A percentile compares a stretch with the other conserved stretches of the same genome.
Evolutionary conservation across 1,284 basidiomycete species (phyloP).

Genomic region (Tetrapyrgos nigripes): DNA sequence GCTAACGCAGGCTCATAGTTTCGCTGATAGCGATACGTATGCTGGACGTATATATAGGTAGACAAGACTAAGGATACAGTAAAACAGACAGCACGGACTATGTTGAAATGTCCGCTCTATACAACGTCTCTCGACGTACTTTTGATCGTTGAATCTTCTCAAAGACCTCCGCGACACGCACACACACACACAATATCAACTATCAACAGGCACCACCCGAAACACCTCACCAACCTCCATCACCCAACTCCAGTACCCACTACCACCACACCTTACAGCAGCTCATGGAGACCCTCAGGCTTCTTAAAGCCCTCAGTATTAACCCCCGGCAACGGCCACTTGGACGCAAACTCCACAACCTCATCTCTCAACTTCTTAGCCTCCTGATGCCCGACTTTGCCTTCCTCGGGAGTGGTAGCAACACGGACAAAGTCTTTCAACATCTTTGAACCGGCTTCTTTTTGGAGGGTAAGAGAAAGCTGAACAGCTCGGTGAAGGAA

Average conservation of each 20-base stretch:
- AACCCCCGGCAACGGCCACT: conserved; percentile 94
- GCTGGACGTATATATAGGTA: neutral
- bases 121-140: conserved; percentile 14
- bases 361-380: conserved; percentile 80
- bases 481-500: conserved; percentile 95
- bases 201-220: conserved; percentile 1
- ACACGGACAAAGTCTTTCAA: conserved; percentile 95
- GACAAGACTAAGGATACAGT: conserved; percentile 19
- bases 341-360: conserved; percentile 80
- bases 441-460: conserved; percentile 94
- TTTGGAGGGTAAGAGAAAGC: conserved; percentile 86
- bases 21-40: neutral
- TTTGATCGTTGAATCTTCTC: conserved; percentile 49
- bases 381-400: conserved; percentile 72
- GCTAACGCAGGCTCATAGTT: too few relatives aligned
- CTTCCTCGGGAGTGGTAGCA: conserved; percentile 75
- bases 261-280: conserved; percentile 7
- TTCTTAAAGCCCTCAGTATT: conserved; percentile 68
- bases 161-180: conserved; percentile 1
- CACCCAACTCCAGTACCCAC: neutral
- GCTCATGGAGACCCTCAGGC: conserved; percentile 71
- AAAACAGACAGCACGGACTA: conserved; percentile 31
- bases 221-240: neutral
- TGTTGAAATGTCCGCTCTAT: conserved; percentile 24
- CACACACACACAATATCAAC: conserved; percentile 1